Conservation (phyloP, 2,329 filamentous ascomycete species). For the Colletotrichum trifolii region DNA sequence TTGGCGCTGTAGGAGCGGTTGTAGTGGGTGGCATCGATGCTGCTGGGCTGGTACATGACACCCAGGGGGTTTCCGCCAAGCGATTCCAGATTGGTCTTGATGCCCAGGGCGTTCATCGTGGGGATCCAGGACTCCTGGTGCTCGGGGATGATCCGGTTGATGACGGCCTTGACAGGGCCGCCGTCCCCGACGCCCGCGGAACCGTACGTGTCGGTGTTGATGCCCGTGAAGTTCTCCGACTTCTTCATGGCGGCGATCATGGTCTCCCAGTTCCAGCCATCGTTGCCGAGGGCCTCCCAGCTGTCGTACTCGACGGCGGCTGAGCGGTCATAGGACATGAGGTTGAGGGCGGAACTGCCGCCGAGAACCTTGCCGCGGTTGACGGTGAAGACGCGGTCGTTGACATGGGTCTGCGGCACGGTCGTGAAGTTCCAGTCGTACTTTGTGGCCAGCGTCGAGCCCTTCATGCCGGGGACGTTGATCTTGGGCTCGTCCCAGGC, state of each 20-base stretch:
- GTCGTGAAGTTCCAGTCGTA: slow-evolving; percentile 56
- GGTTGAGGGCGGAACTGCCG: slow-evolving; percentile 57
- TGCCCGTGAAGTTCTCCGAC: slow-evolving; percentile 44
- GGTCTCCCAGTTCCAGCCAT: slow-evolving; percentile 49
- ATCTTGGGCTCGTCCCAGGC: slow-evolving; percentile 41
- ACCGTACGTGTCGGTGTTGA: slow-evolving; percentile 36
- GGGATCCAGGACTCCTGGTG: slow-evolving; percentile 57
- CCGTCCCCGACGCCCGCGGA: slow-evolving; percentile 37
- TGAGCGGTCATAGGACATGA: slow-evolving; percentile 50
- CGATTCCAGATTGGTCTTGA: slow-evolving; percentile 54
- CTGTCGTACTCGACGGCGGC: slow-evolving; percentile 46
- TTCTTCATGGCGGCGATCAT: slow-evolving; percentile 48
- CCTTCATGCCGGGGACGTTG: slow-evolving; percentile 43
- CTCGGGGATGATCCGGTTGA: slow-evolving; percentile 54
- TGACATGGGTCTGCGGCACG: slow-evolving; percentile 49
- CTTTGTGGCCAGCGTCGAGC: slow-evolving; percentile 38
- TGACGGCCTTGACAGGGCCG: slow-evolving; percentile 43
- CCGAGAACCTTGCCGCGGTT: slow-evolving; percentile 58
- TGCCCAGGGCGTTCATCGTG: slow-evolving; percentile 56
- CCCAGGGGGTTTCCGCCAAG: slow-evolving; percentile 62
- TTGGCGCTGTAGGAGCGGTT: slow-evolving; percentile 59
- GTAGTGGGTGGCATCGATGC: slow-evolving; percentile 58
- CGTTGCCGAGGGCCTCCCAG: slow-evolving; percentile 48
- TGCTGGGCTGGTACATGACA: slow-evolving; percentile 60
- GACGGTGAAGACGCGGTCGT: slow-evolving; percentile 50